These are phyloP conservation scores for Cercospora sesami DNA, from an alignment of 2,329 filamentous ascomycete genomes.

Conservation along the genomic window DNA sequence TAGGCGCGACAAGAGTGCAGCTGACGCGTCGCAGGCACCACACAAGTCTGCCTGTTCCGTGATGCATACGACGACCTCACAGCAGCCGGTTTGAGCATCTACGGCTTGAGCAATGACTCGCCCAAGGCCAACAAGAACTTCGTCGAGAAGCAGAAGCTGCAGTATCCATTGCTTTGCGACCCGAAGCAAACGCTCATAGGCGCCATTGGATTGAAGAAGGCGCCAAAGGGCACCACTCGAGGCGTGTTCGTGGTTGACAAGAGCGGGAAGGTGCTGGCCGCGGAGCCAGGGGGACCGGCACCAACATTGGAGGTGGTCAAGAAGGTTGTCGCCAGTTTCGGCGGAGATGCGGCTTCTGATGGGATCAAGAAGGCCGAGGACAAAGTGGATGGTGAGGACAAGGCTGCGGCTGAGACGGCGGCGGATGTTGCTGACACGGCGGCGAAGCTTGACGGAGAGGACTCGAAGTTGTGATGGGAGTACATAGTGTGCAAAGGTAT, in stretches of 20 bases:
- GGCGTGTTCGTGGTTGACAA: constrained; percentile 77
- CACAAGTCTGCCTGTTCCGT: constrained; percentile 89
- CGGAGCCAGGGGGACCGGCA: constrained; percentile 72
- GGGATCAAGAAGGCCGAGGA: constrained; percentile 41
- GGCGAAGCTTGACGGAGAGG: constrained; percentile 33
- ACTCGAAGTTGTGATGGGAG: neutral
- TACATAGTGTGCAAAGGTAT: neutral
- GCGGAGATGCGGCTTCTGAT: constrained; percentile 33
- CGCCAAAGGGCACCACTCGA: constrained; percentile 73
- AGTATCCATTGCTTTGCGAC: constrained; percentile 87
- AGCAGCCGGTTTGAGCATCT: constrained; percentile 78
- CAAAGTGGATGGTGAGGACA: constrained; percentile 33
- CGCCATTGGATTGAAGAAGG: constrained; percentile 88
- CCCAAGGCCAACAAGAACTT: constrained; percentile 92
- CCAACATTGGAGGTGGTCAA: constrained; percentile 76
- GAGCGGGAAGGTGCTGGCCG: constrained; percentile 72
- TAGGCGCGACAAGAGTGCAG: neutral
- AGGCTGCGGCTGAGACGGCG: constrained; percentile 40
- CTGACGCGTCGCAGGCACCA: constrained; percentile 66
- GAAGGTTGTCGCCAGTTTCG: constrained; percentile 61
- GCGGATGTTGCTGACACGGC: constrained; percentile 51
- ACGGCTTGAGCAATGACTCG: constrained; percentile 83
- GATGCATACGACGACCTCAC: constrained; percentile 78
- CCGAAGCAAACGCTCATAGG: constrained; percentile 69
- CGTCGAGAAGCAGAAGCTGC: constrained; percentile 85